Conservation (phyloP, 2,329 filamentous ascomycete genomes). For the Coniochaeta sp. region DNA sequence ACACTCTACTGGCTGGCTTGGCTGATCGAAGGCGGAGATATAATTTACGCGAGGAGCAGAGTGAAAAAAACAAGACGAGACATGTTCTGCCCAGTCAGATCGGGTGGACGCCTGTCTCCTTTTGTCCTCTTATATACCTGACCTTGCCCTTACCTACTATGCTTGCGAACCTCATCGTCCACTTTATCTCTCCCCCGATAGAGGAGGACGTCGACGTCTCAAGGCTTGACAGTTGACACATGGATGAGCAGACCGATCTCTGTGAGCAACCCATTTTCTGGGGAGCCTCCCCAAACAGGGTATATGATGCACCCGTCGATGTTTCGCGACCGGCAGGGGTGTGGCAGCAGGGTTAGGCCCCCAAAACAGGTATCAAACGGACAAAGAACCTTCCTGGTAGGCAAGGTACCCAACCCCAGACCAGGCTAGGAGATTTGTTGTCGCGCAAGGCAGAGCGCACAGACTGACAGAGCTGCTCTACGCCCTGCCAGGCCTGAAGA, state of each 20-base stretch:
- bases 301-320: constrained; percentile 18
- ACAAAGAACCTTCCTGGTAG: constrained; percentile 16
- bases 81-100: background rate
- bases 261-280: constrained; percentile 1
- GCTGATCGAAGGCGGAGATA: constrained; percentile 1
- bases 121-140: constrained; percentile 16
- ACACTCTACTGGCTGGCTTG: constrained; percentile 13
- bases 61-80: background rate
- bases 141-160: no score
- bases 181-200: no score
- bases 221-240: background rate
- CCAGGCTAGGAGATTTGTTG: constrained; percentile 4
- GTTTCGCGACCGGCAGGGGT: constrained; percentile 31
- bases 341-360: constrained; percentile 26
- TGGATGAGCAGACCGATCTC: background rate
- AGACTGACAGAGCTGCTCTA: no score
- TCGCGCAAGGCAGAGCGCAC: background rate
- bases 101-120: background rate
- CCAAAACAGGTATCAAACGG: constrained; percentile 41
- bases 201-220: constrained; percentile 2
- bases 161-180: background rate
- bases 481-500: background rate
- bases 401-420: constrained; percentile 1
- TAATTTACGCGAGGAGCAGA: background rate
- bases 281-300: constrained; percentile 12